These are phyloP conservation scores for Fulvia fulva DNA, from an alignment of 2,329 filamentous ascomycete species.

Conservation along the genomic window DNA sequence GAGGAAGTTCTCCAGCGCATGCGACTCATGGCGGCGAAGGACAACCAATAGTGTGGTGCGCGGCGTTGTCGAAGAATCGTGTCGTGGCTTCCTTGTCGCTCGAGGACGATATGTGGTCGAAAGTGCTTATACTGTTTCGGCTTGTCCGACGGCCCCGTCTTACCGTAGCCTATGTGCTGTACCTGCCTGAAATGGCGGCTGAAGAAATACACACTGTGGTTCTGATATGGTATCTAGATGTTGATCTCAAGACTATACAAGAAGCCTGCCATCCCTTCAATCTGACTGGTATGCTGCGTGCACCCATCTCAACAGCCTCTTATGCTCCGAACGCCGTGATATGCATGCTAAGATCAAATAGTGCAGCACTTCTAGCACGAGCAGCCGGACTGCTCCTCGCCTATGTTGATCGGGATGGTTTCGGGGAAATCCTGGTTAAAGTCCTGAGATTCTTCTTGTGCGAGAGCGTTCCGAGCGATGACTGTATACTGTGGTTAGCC, in stretches of 20 bases:
- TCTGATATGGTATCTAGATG: neutral
- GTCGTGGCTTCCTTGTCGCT: too few species aligned
- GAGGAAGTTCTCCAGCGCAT: neutral
- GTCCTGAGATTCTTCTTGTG: slow-evolving; percentile 96
- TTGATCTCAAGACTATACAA: neutral
- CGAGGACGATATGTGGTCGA: neutral
- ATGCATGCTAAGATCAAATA: slow-evolving; percentile 8
- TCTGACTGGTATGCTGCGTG: neutral
- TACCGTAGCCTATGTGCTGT: too few species aligned
- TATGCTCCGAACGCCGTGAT: slow-evolving; percentile 8
- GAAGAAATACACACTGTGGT: neutral
- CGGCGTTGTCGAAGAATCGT: too few species aligned
- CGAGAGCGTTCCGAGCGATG: slow-evolving; percentile 90
- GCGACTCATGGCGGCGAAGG: neutral
- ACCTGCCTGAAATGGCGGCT: neutral
- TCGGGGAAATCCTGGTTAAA: slow-evolving; percentile 97
- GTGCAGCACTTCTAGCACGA: slow-evolving; percentile 60
- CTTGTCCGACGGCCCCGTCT: too few species aligned
- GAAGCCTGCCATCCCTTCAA: neutral
- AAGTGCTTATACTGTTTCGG: too few species aligned
- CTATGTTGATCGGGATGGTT: slow-evolving; percentile 96
- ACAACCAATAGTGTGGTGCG: too few species aligned
- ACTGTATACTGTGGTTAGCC: slow-evolving; percentile 51
- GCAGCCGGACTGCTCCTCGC: slow-evolving; percentile 88
- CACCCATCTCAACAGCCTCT: neutral